These are phyloP conservation scores for Microbotryum silenes-acaulis DNA, from an alignment of 1,284 basidiomycete genomes.

Conservation along the genomic window DNA sequence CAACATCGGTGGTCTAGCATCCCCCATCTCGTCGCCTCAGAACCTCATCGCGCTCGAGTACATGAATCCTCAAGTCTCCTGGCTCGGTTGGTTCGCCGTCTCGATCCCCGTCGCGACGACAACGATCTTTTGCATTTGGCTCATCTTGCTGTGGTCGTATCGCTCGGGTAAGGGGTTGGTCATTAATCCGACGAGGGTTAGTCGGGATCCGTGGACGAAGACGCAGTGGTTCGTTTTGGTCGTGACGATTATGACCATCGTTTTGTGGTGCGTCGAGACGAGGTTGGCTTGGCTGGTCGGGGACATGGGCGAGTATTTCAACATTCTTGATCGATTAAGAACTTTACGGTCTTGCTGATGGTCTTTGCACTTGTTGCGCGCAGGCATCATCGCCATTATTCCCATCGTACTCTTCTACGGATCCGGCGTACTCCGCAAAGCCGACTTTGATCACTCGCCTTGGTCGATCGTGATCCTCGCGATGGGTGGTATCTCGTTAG, in stretches of 20 bases:
- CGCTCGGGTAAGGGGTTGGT: conserved; percentile 72
- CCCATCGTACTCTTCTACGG: conserved; percentile 93
- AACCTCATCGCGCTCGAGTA: conserved; percentile 85
- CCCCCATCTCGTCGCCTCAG: conserved; percentile 76
- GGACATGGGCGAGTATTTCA: conserved; percentile 65
- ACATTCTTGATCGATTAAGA: too few relatives aligned
- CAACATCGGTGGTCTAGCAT: conserved; percentile 64
- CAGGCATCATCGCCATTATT: conserved; percentile 56
- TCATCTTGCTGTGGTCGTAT: conserved; percentile 77
- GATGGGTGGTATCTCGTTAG: conserved; percentile 98
- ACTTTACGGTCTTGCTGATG: too few relatives aligned
- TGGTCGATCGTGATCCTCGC: conserved; percentile 79
- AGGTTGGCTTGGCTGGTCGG: conserved; percentile 70
- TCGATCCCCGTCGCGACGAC: conserved; percentile 81
- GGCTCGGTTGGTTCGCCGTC: conserved; percentile 91
- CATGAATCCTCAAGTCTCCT: conserved; percentile 82
- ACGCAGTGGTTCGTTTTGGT: conserved; percentile 88
- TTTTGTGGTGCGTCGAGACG: conserved; percentile 84
- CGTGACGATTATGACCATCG: conserved; percentile 80
- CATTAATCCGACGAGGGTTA: conserved; percentile 73
- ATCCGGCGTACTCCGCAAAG: conserved; percentile 88
- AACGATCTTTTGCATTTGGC: conserved; percentile 84
- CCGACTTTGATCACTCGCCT: conserved; percentile 62
- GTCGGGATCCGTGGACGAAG: conserved; percentile 65
- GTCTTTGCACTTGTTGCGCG: too few relatives aligned